Evolutionary conservation across 1,284 basidiomycete genomes (phyloP), one percentile per base, ranked within the genome.

Genomic region (Heterobasidion irregulare): DNA sequence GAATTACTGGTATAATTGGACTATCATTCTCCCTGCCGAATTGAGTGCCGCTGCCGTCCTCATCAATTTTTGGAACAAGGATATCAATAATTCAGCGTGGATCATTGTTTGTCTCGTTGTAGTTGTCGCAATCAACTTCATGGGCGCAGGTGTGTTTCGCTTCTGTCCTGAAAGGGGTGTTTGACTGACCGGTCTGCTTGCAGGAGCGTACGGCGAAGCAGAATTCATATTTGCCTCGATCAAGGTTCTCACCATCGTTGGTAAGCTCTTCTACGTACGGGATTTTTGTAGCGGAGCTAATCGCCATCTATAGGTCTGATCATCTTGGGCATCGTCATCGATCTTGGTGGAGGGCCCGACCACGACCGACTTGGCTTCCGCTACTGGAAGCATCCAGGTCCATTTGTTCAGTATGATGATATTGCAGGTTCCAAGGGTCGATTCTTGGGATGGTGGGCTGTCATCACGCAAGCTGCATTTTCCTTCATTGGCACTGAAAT

Each of bases 401-500:
- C 82, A 0, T 83, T 83, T 59, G 72, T 64, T 9, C 73, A 77
- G 60, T 80, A 62, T 62, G 0, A 68, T 7, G 63, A 63, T 2
- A 78, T 78, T 15, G 1, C 63, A 6, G 84, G 84, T 10, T 44
- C 69, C 6, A 72, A 72, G 49, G 82, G 83, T 12, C 72, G 67
- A 44, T 75, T 86, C 72, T 70, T 83, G 53, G 74, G 79, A 54
- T 79, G 73, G 72, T 72, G 78, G 75, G 64, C 74, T 56, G 78
- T 79, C 55, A 69, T 78, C 64, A 70, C 73, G 12, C 77, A 79
- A 48, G 84, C 86, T n/a, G 84, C 85, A 0, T 89, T 89, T 72
- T 83, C 81, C 18, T 89, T 82, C 70, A 82, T 85, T 54, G 84
- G 88, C 54, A 88, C 86, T 2, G 88, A 91, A 65, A 84, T 89